These are phyloP conservation scores for Gracilaria domingensis DNA, from an alignment of 23 red algal genomes.

Conservation along the genomic window DNA sequence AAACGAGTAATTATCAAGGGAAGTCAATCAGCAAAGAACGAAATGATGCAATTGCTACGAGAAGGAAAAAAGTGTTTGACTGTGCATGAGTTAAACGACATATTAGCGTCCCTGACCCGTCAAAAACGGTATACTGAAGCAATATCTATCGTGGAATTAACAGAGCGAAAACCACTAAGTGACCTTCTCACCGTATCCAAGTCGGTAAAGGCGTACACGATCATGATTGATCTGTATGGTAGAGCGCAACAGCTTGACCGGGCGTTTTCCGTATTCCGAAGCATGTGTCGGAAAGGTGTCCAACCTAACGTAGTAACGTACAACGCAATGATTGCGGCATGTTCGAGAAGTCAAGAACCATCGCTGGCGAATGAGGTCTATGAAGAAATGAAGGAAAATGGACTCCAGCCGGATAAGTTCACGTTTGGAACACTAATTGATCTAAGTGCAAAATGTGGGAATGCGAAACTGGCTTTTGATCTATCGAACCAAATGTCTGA, in stretches of 20 bases:
- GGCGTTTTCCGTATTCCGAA: slow-evolving; percentile 56
- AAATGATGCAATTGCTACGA: slow-evolving; percentile 24
- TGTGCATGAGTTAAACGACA: slow-evolving; percentile 50
- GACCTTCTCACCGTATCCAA: slow-evolving; percentile 25
- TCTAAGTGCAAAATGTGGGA: slow-evolving; percentile 61
- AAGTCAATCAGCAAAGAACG: not conserved
- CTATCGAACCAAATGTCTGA: slow-evolving; percentile 62
- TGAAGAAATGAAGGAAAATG: slow-evolving; percentile 63
- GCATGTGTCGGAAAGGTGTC: slow-evolving; percentile 38
- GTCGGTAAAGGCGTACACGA: slow-evolving; percentile 62
- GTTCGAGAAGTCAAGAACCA: slow-evolving; percentile 58
- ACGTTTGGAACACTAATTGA: slow-evolving; percentile 76
- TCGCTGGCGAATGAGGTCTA: slow-evolving; percentile 62
- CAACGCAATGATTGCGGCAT: slow-evolving; percentile 84
- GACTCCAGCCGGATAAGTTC: slow-evolving; percentile 74
- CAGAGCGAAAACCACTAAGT: slow-evolving; percentile 29
- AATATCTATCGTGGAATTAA: slow-evolving; percentile 28
- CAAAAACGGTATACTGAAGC: slow-evolving; percentile 32
- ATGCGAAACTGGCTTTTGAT: slow-evolving; percentile 76
- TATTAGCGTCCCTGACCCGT: slow-evolving; percentile 18
- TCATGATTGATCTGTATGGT: slow-evolving; percentile 79
- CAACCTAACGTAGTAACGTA: slow-evolving; percentile 60
- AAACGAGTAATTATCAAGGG: slow-evolving; percentile 9
- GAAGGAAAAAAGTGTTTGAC: slow-evolving; percentile 11
- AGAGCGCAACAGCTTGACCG: slow-evolving; percentile 52